Evolutionary conservation across 2,329 filamentous ascomycete genomes (phyloP).

Genomic region (Penicillium sp.): DNA sequence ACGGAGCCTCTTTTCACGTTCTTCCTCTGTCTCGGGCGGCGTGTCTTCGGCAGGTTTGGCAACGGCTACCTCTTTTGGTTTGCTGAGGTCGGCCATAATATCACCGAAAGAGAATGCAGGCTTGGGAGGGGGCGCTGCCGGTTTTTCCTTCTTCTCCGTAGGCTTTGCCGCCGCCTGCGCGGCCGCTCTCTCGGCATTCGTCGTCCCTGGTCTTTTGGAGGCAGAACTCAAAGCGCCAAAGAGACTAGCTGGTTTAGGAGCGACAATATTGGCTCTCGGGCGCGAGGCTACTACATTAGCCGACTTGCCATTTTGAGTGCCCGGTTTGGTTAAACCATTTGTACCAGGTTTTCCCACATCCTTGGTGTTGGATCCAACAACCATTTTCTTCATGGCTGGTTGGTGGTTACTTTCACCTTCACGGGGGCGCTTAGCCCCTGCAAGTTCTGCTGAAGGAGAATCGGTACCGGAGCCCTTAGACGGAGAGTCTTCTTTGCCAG

Average conservation of each 20-base stretch:
- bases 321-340: conserved; percentile 28
- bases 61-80: conserved; percentile 53
- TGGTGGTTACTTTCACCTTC: conserved; percentile 37
- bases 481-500: conserved; percentile 37
- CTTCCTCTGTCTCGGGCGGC: conserved; percentile 57
- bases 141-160: conserved; percentile 36
- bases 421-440: conserved; percentile 38
- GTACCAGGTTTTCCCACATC: conserved; percentile 20
- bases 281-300: conserved; percentile 26
- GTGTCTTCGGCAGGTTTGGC: conserved; percentile 50
- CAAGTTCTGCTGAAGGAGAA: conserved; percentile 18
- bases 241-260: conserved; percentile 44
- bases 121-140: conserved; percentile 31
- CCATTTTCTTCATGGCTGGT: conserved; percentile 38
- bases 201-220: conserved; percentile 49
- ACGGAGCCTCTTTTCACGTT: conserved; percentile 55
- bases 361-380: conserved; percentile 35
- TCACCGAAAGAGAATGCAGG: conserved; percentile 48
- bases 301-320: conserved; percentile 31
- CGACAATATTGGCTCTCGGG: conserved; percentile 38
- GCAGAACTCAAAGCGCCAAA: conserved; percentile 48
- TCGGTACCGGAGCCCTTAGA: conserved; percentile 15
- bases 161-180: conserved; percentile 38
- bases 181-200: conserved; percentile 47
- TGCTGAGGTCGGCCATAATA: conserved; percentile 49